Percentiles rank a stretch among this genome's conserved stretches.
phyloP scores from a whole-genome alignment of 306 rosid genomes.

The Prinsepia uniflora region DNA sequence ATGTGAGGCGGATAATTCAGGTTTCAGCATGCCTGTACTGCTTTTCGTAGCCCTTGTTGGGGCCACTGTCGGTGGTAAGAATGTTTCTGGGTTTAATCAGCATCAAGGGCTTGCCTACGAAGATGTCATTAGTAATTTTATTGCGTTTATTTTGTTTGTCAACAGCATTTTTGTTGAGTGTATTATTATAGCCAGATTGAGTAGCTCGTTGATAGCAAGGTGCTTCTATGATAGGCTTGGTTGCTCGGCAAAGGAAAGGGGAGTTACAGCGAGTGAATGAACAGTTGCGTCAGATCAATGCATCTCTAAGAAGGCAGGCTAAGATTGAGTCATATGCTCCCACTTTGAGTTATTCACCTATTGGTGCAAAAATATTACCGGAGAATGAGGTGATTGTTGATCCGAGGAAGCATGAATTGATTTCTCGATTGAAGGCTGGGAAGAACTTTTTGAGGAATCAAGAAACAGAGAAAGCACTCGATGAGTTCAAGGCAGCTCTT shows the following conservation, averaged over 20 bases:
- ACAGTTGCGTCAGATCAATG: conserved; percentile 83
- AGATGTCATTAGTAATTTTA: not conserved
- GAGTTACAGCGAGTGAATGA: conserved; percentile 76
- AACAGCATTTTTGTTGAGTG: not conserved
- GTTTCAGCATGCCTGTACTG: conserved; percentile 79
- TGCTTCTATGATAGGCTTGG: conserved; percentile 53
- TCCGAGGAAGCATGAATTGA: conserved; percentile 77
- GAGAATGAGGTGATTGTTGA: conserved; percentile 74
- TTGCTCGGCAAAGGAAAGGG: conserved; percentile 89
- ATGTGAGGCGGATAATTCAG: conserved; percentile 64
- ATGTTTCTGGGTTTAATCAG: conserved; percentile 22
- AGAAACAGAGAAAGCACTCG: conserved; percentile 65
- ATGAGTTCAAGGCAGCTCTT: conserved; percentile 70
- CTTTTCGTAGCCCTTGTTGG: conserved; percentile 87
- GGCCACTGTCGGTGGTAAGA: conserved; percentile 95
- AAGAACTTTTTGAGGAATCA: conserved; percentile 87
- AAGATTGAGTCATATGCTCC: conserved; percentile 98
- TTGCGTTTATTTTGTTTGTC: not conserved
- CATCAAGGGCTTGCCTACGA: not conserved
- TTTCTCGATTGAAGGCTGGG: conserved; percentile 73
- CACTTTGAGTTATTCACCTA: conserved; percentile 81
- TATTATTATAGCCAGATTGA: not conserved
- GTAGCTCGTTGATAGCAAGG: conserved; percentile 15
- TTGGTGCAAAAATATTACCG: conserved; percentile 56
- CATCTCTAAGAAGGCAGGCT: conserved; percentile 88